These are phyloP conservation scores for Lachancea waltii DNA, from an alignment of 805 yeast genomes.

Conservation along the genomic window DNA sequence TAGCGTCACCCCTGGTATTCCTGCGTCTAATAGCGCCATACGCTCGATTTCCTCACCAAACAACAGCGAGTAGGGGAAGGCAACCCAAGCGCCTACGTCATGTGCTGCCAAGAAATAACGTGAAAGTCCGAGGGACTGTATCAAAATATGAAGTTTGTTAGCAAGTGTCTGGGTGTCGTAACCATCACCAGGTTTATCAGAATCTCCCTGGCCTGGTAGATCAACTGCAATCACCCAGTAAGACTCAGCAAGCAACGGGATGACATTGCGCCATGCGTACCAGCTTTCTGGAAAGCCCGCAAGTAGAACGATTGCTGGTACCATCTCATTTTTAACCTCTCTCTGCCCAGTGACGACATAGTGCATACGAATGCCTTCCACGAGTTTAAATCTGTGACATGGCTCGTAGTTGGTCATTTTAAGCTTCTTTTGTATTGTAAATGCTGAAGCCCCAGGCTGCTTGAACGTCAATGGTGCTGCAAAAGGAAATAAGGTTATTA, in stretches of 20 bases:
- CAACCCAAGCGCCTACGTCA: slow-evolving; percentile 12
- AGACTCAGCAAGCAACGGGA: slow-evolving; percentile 1
- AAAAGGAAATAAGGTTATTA: no score
- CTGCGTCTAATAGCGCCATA: slow-evolving; percentile 11
- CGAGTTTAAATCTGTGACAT: neutral
- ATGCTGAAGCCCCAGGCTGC: no score
- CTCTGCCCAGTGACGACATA: slow-evolving; percentile 2
- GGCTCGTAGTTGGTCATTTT: no score
- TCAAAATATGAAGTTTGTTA: slow-evolving; percentile 5
- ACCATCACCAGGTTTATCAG: slow-evolving; percentile 11
- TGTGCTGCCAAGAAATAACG: slow-evolving; percentile 9
- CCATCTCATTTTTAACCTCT: no score
- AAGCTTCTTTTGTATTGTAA: no score
- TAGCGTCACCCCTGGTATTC: slow-evolving; percentile 11
- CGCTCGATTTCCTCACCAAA: slow-evolving; percentile 8
- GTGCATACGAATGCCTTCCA: slow-evolving; percentile 4
- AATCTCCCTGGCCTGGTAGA: slow-evolving; percentile 12
- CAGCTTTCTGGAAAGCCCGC: slow-evolving; percentile 13
- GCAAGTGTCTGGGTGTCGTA: slow-evolving; percentile 10
- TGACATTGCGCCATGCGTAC: slow-evolving; percentile 12
- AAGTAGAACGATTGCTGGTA: slow-evolving; percentile 4
- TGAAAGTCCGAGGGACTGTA: slow-evolving; percentile 1
- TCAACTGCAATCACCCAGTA: slow-evolving; percentile 8
- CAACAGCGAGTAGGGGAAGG: slow-evolving; percentile 10
- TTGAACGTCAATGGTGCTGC: no score